Conservation (phyloP, 495 filamentous ascomycete species). For the Penicillium arizonense region DNA sequence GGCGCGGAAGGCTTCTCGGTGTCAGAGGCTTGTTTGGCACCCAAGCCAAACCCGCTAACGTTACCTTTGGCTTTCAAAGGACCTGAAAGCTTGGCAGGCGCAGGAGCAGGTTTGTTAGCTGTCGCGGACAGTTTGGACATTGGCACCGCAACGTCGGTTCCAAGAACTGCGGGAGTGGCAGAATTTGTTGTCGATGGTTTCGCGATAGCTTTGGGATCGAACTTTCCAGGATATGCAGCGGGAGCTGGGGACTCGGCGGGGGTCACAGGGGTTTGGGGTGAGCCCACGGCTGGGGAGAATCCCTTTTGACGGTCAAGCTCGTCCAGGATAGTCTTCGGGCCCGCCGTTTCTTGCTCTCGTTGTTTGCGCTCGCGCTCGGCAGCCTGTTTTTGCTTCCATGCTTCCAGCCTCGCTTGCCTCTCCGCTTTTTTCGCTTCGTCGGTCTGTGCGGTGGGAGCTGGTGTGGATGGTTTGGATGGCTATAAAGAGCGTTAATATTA, state of each 20-base stretch:
- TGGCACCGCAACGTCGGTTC: constrained; percentile 62
- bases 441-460: constrained; percentile 55
- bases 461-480: constrained; percentile 44
- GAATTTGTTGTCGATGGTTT: constrained; percentile 45
- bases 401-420: constrained; percentile 77
- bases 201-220: constrained; percentile 83
- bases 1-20: constrained; percentile 66
- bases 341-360: constrained; percentile 61
- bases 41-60: constrained; percentile 81
- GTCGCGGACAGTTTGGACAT: constrained; percentile 49
- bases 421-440: constrained; percentile 86
- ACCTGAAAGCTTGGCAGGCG: constrained; percentile 41
- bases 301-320: constrained; percentile 74
- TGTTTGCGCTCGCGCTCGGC: constrained; percentile 77
- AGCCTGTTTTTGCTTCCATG: constrained; percentile 87
- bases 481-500: constrained; percentile 12
- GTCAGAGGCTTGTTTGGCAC: constrained; percentile 59
- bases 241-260: constrained; percentile 41
- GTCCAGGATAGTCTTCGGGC: constrained; percentile 65
- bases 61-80: constrained; percentile 62
- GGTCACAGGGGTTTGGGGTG: constrained; percentile 57
- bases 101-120: constrained; percentile 43
- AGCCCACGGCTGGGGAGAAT: constrained; percentile 48
- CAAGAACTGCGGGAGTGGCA: constrained; percentile 48
- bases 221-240: constrained; percentile 71